Conservation (phyloP, 2,329 filamentous ascomycete genomes). For the Botrytis byssoidea region DNA sequence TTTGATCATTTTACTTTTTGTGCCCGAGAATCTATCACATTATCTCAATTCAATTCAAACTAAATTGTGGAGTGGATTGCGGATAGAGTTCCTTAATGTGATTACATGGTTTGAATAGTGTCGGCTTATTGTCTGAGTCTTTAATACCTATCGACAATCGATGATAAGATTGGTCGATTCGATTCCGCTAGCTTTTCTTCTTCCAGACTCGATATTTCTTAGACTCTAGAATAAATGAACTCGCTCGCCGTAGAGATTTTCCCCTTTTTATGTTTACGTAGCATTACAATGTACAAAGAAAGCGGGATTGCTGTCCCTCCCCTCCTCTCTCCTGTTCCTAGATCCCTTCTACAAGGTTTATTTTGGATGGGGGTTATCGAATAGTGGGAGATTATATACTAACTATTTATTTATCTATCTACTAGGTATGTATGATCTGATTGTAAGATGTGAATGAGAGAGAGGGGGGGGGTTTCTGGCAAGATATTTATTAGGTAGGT, state of each 20-base stretch:
- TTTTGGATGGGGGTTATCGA: too few relatives aligned
- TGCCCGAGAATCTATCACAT: neutral
- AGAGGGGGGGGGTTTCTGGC: too few relatives aligned
- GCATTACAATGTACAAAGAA: neutral
- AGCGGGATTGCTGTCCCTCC: neutral
- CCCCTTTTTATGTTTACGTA: neutral
- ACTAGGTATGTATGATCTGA: neutral
- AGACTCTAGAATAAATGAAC: too few relatives aligned
- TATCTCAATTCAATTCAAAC: neutral
- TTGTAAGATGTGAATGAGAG: too few relatives aligned
- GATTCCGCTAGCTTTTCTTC: neutral
- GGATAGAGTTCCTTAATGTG: accelerated
- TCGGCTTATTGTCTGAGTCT: neutral
- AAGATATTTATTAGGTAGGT: too few relatives aligned
- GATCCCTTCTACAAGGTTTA: too few relatives aligned
- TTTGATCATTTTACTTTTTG: neutral
- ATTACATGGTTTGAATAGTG: neutral
- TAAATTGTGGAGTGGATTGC: neutral
- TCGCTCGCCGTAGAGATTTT: neutral
- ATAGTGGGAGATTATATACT: too few relatives aligned
- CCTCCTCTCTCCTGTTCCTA: too few relatives aligned
- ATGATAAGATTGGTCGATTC: neutral
- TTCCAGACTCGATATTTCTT: too few relatives aligned
- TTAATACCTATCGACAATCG: neutral
- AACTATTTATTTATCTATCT: neutral